phyloP scores from a whole-genome alignment of 306 rosid genomes.

The Cotoneaster glaucophyllus region DNA sequence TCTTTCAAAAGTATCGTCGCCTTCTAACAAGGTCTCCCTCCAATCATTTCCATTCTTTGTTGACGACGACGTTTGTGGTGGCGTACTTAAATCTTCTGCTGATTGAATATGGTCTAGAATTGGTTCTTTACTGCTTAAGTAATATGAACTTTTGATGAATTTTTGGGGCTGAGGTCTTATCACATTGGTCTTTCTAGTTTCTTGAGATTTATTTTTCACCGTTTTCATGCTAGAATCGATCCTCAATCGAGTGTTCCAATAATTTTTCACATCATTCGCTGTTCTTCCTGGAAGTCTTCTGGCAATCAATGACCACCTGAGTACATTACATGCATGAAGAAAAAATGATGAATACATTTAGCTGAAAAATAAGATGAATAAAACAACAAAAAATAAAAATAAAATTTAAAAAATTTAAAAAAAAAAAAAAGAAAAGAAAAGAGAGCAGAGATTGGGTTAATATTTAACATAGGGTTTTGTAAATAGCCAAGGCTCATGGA shows the following conservation, averaged over 20 bases:
- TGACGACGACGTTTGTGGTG: neutral
- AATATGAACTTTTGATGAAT: neutral
- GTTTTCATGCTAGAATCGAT: neutral
- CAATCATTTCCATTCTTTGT: neutral
- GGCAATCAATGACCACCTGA: slow-evolving; percentile 31
- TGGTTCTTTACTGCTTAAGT: neutral
- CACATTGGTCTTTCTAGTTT: neutral
- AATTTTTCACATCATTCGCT: slow-evolving; percentile 27
- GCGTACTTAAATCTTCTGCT: no score
- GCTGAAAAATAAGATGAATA: no score
- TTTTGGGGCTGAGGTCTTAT: slow-evolving; percentile 21
- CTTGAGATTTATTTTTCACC: neutral
- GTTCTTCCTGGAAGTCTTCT: slow-evolving; percentile 34
- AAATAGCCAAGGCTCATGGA: no score
- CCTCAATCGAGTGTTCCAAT: slow-evolving; percentile 15
- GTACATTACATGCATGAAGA: neutral
- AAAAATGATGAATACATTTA: no score
- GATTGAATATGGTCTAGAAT: neutral
- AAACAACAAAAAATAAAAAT: no score
- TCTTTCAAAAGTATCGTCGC: neutral
- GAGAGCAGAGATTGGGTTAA: no score
- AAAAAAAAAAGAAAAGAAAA: no score
- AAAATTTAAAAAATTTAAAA: no score
- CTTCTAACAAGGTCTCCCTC: slow-evolving; percentile 4
- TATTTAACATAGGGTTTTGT: no score